These are phyloP conservation scores for Evansstolkia leycettana DNA, from an alignment of 495 filamentous ascomycete genomes.

Conservation along the genomic window DNA sequence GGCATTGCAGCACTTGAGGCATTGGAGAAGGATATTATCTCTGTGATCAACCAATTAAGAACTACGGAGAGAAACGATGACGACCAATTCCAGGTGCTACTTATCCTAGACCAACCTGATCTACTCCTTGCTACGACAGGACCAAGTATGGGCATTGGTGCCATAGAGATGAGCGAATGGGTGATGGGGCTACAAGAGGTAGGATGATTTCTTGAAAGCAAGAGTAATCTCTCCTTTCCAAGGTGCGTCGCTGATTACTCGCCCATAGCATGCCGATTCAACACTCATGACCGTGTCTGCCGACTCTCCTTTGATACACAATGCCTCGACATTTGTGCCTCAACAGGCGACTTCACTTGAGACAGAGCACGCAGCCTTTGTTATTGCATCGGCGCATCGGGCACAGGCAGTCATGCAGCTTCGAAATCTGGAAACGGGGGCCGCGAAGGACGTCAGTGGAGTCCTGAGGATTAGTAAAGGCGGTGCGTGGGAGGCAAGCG, in stretches of 20 bases:
- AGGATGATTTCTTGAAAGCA: conserved; percentile 4
- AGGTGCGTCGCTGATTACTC: too few species aligned
- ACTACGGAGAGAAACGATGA: conserved; percentile 9
- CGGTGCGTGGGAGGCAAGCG: conserved; percentile 25
- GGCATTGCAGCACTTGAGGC: conserved; percentile 21
- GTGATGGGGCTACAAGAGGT: conserved; percentile 34
- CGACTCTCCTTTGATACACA: conserved; percentile 55
- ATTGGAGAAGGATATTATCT: conserved; percentile 27
- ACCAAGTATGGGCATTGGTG: conserved; percentile 23
- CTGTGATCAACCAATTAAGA: conserved; percentile 20
- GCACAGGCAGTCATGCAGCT: conserved; percentile 58
- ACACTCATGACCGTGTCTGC: conserved; percentile 56
- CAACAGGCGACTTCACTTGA: conserved; percentile 46
- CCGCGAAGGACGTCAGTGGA: conserved; percentile 82
- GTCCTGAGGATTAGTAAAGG: conserved; percentile 65
- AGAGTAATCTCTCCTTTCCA: too few species aligned
- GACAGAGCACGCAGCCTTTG: conserved; percentile 54
- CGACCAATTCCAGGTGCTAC: conserved; percentile 16
- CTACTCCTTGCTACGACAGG: conserved; percentile 36
- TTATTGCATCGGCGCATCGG: conserved; percentile 59
- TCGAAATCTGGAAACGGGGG: conserved; percentile 67
- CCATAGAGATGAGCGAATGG: conserved; percentile 35
- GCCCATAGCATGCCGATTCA: conserved; percentile 34
- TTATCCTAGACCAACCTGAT: conserved; percentile 41
- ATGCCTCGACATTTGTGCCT: conserved; percentile 17